Evolutionary conservation across 1,284 basidiomycete species (phyloP).

Genomic region (Fomitopsis pinicola): DNA sequence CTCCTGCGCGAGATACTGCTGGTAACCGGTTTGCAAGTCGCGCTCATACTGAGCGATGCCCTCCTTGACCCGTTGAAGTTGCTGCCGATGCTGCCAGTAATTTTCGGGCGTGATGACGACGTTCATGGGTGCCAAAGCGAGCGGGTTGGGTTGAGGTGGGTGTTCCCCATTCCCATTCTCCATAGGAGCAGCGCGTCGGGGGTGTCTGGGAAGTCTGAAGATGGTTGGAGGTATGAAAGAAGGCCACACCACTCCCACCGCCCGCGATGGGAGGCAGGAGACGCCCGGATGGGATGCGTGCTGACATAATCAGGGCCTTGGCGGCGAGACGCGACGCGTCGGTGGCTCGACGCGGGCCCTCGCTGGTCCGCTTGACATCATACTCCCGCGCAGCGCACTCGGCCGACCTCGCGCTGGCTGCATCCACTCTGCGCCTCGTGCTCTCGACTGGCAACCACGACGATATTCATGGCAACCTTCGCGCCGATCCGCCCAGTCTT

Average conservation of each 20-base stretch:
- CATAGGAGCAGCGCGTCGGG: slow-evolving; percentile 6
- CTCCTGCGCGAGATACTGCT: slow-evolving; percentile 27
- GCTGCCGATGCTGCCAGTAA: slow-evolving; percentile 26
- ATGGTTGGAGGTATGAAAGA: background rate
- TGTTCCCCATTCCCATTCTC: slow-evolving; percentile 13
- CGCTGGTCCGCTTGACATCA: background rate
- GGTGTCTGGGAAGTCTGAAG: background rate
- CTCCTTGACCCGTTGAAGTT: slow-evolving; percentile 29
- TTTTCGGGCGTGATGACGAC: slow-evolving; percentile 14
- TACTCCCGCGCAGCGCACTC: too few species aligned
- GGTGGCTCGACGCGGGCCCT: background rate
- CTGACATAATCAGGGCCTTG: background rate
- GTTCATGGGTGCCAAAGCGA: slow-evolving; percentile 8
- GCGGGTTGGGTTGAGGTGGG: slow-evolving; percentile 1
- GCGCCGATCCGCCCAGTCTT: background rate
- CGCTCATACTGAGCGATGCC: slow-evolving; percentile 26
- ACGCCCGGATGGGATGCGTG: background rate
- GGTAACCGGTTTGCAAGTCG: slow-evolving; percentile 31
- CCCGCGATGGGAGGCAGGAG: background rate
- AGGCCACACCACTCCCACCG: background rate
- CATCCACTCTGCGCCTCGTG: background rate
- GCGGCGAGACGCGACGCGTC: slow-evolving; percentile 14
- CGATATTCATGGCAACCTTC: background rate
- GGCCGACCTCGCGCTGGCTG: background rate
- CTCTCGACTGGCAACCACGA: background rate